These are phyloP conservation scores for Skeletonema menzelii DNA, from an alignment of 108 stramenopile species.

Conservation along the genomic window DNA sequence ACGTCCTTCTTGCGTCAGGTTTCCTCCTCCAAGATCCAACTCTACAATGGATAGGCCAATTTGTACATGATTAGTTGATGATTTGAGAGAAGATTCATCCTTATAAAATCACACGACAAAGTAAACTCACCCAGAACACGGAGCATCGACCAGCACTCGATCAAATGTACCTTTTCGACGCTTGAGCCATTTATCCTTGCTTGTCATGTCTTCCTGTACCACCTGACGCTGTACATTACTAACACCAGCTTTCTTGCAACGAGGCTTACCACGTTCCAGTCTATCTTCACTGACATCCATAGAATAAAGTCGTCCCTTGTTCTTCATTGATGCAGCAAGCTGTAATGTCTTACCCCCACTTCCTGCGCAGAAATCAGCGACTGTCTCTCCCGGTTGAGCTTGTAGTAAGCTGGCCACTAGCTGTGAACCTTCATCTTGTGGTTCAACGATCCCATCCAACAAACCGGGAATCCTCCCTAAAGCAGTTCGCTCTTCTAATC, in stretches of 20 bases:
- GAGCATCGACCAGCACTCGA: conserved; percentile 29
- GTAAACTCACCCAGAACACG: conserved; percentile 19
- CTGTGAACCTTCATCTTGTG: conserved; percentile 34
- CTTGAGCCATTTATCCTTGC: neutral
- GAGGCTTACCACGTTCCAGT: conserved; percentile 8
- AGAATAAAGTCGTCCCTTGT: conserved; percentile 7
- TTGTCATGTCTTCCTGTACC: neutral
- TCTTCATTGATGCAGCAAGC: conserved; percentile 11
- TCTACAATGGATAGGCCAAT: neutral
- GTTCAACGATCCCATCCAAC: conserved; percentile 25
- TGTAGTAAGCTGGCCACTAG: conserved; percentile 8
- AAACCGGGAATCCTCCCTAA: conserved; percentile 3
- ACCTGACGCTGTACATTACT: neutral
- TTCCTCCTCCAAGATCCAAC: conserved; percentile 7
- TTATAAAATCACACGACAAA: too few relatives aligned
- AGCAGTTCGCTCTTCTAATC: conserved; percentile 3
- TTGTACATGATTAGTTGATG: neutral
- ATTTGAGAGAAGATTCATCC: neutral
- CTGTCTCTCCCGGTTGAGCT: conserved; percentile 12
- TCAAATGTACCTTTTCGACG: conserved; percentile 10
- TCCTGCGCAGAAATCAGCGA: conserved; percentile 31
- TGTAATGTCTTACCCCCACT: conserved; percentile 30
- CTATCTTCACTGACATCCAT: conserved; percentile 18
- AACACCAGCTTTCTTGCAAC: conserved; percentile 21
- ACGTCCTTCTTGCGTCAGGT: conserved; percentile 8